phyloP scores from a whole-genome alignment of 2,329 filamentous ascomycete genomes.

The Alternaria infectoria region DNA sequence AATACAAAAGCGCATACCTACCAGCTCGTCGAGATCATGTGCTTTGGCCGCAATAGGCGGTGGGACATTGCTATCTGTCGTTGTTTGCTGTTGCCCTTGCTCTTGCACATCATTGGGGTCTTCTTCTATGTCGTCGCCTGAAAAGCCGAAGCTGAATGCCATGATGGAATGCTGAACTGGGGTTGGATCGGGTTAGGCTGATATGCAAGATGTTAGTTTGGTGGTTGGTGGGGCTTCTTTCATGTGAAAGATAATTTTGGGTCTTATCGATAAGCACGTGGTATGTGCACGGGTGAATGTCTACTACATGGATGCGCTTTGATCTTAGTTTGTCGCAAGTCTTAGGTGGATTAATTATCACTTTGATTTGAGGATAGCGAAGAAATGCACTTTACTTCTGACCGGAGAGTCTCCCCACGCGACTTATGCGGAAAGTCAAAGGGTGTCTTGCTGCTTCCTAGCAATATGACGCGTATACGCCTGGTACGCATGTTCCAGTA shows the following conservation, averaged over 20 bases:
- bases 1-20: conserved; percentile 37
- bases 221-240: background rate
- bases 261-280: conserved; percentile 33
- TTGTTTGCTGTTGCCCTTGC: conserved; percentile 5
- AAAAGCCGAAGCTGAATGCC: conserved; percentile 64
- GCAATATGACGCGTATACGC: background rate
- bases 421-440: background rate
- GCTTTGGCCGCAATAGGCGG: conserved; percentile 46
- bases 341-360: background rate
- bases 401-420: background rate
- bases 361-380: background rate
- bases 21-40: conserved; percentile 57
- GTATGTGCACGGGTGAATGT: conserved; percentile 23
- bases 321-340: background rate
- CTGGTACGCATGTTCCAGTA: background rate
- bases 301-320: background rate
- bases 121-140: conserved; percentile 64
- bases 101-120: conserved; percentile 48
- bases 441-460: background rate
- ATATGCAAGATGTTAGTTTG: background rate
- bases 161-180: conserved; percentile 19
- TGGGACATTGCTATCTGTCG: conserved; percentile 22
- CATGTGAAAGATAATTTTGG: conserved; percentile 22
- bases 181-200: background rate
- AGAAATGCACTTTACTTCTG: background rate